Conservation (phyloP, 2,329 filamentous ascomycete species). For the Calonectria ilicicola region DNA sequence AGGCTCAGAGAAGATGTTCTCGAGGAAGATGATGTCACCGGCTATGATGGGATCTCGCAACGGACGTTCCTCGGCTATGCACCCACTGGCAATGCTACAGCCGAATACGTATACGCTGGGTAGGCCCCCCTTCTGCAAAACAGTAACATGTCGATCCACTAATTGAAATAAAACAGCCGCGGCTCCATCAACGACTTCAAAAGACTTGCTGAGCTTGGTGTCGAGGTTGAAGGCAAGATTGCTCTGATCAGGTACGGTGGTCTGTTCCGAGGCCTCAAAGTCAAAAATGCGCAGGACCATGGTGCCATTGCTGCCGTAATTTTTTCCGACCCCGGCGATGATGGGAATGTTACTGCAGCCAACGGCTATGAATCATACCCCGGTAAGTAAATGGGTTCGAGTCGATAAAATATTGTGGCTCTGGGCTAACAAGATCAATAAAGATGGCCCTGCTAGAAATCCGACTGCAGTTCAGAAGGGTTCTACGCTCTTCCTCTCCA, state of each 20-base stretch:
- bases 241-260: slow-evolving; percentile 81
- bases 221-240: slow-evolving; percentile 81
- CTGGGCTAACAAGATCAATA: background rate
- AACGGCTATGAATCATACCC: slow-evolving; percentile 82
- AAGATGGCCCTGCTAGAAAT: slow-evolving; percentile 77
- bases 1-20: slow-evolving; percentile 79
- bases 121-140: slow-evolving; percentile 44
- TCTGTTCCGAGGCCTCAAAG: slow-evolving; percentile 84
- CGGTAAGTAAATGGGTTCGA: slow-evolving; percentile 36
- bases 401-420: background rate
- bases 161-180: slow-evolving; percentile 48
- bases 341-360: slow-evolving; percentile 79
- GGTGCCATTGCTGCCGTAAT: slow-evolving; percentile 85
- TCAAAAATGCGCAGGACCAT: slow-evolving; percentile 85
- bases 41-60: slow-evolving; percentile 71
- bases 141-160: background rate
- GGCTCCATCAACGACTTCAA: slow-evolving; percentile 81
- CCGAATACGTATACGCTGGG: slow-evolving; percentile 81
- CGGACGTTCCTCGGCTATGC: slow-evolving; percentile 89
- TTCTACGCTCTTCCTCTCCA: slow-evolving; percentile 78
- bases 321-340: slow-evolving; percentile 88
- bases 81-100: slow-evolving; percentile 81
- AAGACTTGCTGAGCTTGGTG: slow-evolving; percentile 74
- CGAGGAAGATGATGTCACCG: slow-evolving; percentile 78
- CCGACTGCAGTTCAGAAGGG: slow-evolving; percentile 84